phyloP scores from a whole-genome alignment of 192 early-diverging fungal genomes.

The Paraglomus brasilianum region DNA sequence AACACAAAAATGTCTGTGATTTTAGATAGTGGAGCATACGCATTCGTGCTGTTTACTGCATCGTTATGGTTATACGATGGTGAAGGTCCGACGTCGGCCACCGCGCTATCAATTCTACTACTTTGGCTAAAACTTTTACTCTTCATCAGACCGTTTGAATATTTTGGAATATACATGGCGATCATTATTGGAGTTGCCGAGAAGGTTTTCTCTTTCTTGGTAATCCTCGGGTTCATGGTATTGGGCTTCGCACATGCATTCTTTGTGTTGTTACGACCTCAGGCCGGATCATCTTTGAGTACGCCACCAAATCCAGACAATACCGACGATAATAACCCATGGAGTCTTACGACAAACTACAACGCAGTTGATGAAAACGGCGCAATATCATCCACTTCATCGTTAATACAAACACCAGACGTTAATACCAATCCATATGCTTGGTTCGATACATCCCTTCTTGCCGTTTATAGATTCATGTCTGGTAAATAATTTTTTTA shows the following conservation, averaged over 20 bases:
- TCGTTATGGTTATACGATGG: neutral
- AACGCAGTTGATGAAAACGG: neutral
- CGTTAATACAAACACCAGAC: neutral
- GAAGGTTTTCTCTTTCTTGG: neutral
- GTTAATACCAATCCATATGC: slow-evolving; percentile 3
- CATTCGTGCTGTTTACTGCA: no score
- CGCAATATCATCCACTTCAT: neutral
- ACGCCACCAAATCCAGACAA: neutral
- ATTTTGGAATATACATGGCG: slow-evolving; percentile 10
- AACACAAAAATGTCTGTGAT: no score
- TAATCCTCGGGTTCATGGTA: neutral
- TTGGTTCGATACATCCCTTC: neutral
- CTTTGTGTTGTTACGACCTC: slow-evolving; percentile 3
- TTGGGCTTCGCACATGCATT: no score
- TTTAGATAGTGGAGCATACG: no score
- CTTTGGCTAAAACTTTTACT: neutral
- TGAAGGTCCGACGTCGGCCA: neutral
- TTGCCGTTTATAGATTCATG: neutral
- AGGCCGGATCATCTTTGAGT: neutral
- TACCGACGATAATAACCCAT: slow-evolving; percentile 11
- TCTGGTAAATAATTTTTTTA: neutral
- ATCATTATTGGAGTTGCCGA: slow-evolving; percentile 3
- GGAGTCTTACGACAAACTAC: neutral
- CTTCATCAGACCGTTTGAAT: slow-evolving; percentile 11
- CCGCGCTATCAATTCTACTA: neutral